Evolutionary conservation across 2,329 filamentous ascomycete genomes (phyloP).

Genomic region (Penicillium fuscoglaucum): DNA sequence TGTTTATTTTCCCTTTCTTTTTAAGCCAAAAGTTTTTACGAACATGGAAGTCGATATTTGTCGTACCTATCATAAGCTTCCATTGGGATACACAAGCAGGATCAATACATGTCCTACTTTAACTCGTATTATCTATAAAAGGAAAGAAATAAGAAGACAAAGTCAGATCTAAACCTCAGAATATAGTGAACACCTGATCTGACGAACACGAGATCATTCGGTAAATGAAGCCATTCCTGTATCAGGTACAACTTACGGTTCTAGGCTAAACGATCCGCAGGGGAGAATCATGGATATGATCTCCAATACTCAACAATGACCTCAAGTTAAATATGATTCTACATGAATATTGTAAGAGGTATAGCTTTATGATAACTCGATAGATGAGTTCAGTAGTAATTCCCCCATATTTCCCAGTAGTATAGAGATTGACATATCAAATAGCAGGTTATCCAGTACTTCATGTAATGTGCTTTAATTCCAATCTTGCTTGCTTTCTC

Average conservation of each 20-base stretch:
- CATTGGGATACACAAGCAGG: not conserved
- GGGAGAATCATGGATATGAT: not conserved
- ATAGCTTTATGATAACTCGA: not conserved
- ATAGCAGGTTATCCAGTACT: not conserved
- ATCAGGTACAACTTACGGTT: conserved; percentile 3
- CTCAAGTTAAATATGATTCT: not conserved
- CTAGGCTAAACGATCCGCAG: not conserved
- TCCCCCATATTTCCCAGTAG: not conserved
- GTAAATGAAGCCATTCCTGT: not conserved
- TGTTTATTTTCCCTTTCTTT: too few relatives aligned
- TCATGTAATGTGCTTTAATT: conserved; percentile 9
- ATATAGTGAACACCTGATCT: not conserved
- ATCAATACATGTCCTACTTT: not conserved
- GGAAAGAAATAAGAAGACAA: not conserved
- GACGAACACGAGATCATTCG: not conserved
- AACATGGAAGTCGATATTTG: not conserved
- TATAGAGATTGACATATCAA: conserved; percentile 8
- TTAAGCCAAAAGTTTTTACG: not conserved
- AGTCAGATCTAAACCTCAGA: not conserved
- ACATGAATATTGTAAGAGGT: not conserved
- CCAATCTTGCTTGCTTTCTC: conserved; percentile 26
- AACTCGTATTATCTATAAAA: not conserved
- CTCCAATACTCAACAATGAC: conserved; percentile 2
- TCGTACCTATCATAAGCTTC: conserved; percentile 1
- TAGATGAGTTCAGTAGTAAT: not conserved